Percentiles rank a stretch among this genome's conserved stretches.
Evolutionary conservation across 176 grass and related monocot genomes (phyloP).

Genomic region (Hordeum marinum): DNA sequence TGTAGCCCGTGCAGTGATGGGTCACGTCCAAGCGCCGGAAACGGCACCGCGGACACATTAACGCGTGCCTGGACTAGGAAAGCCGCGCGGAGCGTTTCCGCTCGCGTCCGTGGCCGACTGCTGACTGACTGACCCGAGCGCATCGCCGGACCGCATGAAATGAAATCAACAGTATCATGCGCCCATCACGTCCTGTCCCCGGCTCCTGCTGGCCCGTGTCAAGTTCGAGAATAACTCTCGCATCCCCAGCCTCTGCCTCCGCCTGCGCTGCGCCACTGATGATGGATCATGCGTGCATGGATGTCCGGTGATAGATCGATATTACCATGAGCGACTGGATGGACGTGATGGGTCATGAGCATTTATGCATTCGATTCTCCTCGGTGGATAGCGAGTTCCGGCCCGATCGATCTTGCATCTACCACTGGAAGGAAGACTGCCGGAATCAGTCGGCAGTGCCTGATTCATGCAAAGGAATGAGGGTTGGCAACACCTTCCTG

Average conservation of each 20-base stretch:
- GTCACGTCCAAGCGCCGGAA: not conserved
- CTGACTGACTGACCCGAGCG: not conserved
- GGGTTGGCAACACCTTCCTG: not conserved
- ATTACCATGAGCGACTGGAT: not conserved
- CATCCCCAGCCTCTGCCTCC: not conserved
- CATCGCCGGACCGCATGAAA: not conserved
- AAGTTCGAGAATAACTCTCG: not conserved
- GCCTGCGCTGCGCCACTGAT: not conserved
- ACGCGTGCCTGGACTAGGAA: not conserved
- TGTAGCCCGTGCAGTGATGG: not conserved
- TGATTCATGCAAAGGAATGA: not conserved
- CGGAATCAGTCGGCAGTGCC: not conserved
- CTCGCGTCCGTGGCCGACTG: not conserved
- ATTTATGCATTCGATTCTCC: not conserved
- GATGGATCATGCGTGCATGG: not conserved
- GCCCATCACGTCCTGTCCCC: slow-evolving; percentile 8
- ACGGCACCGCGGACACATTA: not conserved
- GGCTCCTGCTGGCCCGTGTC: not conserved
- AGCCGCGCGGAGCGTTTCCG: slow-evolving; percentile 12
- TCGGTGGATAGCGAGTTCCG: not conserved
- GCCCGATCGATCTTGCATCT: not conserved
- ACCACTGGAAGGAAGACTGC: too few relatives aligned
- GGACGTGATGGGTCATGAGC: not conserved
- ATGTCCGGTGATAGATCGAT: not conserved
- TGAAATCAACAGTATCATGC: slow-evolving; percentile 12